Evolutionary conservation across 192 early-diverging fungal genomes (phyloP).

Genomic region (Linderina pennispora): DNA sequence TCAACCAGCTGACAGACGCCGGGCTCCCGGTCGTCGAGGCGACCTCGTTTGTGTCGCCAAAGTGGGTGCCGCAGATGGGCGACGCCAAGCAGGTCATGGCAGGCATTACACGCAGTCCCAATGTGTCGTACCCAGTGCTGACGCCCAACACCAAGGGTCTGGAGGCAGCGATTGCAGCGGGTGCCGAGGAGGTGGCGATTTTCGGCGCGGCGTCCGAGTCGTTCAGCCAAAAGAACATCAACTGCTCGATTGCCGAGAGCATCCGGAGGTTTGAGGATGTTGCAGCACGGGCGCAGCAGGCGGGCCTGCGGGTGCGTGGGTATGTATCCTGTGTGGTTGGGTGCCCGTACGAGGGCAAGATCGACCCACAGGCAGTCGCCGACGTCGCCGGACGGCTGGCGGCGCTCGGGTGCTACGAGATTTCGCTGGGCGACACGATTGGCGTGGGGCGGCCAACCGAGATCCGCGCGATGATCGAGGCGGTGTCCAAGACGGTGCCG

Average conservation of each 20-base stretch:
- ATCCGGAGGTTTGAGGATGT: slow-evolving; percentile 66
- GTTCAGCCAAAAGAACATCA: slow-evolving; percentile 89
- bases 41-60: slow-evolving; percentile 92
- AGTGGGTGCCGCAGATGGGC: slow-evolving; percentile 96
- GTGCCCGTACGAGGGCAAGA: slow-evolving; percentile 86
- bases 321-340: slow-evolving; percentile 89
- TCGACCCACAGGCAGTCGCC: slow-evolving; percentile 66
- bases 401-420: slow-evolving; percentile 95
- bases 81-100: slow-evolving; percentile 74
- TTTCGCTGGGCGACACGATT: slow-evolving; percentile 94
- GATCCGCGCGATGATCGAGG: slow-evolving; percentile 64
- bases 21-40: slow-evolving; percentile 84
- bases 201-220: slow-evolving; percentile 86
- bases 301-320: slow-evolving; percentile 63
- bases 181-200: slow-evolving; percentile 83
- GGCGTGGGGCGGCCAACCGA: slow-evolving; percentile 75
- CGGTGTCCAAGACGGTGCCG: slow-evolving; percentile 63
- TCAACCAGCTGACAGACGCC: slow-evolving; percentile 71
- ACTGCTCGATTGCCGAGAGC: slow-evolving; percentile 82
- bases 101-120: slow-evolving; percentile 52
- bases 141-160: slow-evolving; percentile 85
- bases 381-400: slow-evolving; percentile 62
- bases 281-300: slow-evolving; percentile 52
- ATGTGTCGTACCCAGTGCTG: slow-evolving; percentile 83
- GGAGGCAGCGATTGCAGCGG: slow-evolving; percentile 70